Evolutionary conservation across 2,329 filamentous ascomycete genomes (phyloP), one percentile per base, ranked within the genome.

Genomic region (Plectosphaerella cucumerina): DNA sequence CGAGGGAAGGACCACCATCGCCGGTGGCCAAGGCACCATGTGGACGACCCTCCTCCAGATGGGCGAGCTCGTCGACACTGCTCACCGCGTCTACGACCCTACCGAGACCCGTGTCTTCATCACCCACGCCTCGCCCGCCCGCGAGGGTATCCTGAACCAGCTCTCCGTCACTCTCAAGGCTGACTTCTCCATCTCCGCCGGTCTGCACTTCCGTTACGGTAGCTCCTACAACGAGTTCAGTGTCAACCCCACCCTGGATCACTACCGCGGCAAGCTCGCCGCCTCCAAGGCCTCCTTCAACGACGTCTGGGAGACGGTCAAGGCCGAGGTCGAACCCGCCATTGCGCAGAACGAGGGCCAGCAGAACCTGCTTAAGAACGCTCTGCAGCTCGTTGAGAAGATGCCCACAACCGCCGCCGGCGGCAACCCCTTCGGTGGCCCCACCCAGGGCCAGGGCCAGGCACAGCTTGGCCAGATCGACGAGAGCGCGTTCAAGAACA

Each of bases 211-310:
- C 85, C 84, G 94, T 58, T 99, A 99, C 61, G 94, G 95, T 58
- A 97, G 93, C 70, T 99, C 95, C 1, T 99, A 99, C 80, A 99
- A 99, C 72, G 95, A 99, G 69, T 99, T 99, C 73, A 97, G 92
- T 58, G 94, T 99, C 65, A 99, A 99, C 69, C 95, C 94, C 3
- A 97, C 93, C 0, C 78, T 99, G 50, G 94, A 99, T 63, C 94
- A 99, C 72, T 99, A 99, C 72, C 90, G 95, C 53, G 95, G 94
- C 66, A 99, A 99, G 79, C 85, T 99, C 50, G 93, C 94, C 48
- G 94, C 94, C 12, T 97, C 93, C 47, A 97, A 97, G 73, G 93
- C 94, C 1, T 97, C 94, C 0, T 99, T 99, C 77, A 96, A 95
- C 67, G 94, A 99, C 69, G 94, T 99, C 8, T 99, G 94, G 94